A percentile compares a stretch with the other conserved stretches of the same genome.
phyloP scores from a whole-genome alignment of 306 rosid species.

The Malus domestica region DNA sequence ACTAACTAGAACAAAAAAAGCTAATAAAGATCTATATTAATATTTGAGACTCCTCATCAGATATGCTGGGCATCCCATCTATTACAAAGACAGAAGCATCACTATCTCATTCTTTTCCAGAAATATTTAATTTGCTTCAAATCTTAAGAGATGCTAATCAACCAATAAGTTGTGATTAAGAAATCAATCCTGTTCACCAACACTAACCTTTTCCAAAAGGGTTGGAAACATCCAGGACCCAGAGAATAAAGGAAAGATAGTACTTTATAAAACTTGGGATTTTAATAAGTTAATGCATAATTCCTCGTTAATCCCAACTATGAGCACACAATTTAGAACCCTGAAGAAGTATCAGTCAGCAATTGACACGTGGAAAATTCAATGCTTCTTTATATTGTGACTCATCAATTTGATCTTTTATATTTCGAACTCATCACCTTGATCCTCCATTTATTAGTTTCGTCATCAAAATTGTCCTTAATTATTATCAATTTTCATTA shows the following conservation, averaged over 20 bases:
- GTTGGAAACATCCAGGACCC: conserved; percentile 74
- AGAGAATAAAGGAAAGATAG: conserved; percentile 48
- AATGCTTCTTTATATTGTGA: too few species aligned
- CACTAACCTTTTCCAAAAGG: conserved; percentile 40
- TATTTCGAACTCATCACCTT: too few species aligned
- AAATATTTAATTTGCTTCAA: conserved; percentile 24
- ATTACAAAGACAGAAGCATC: conserved; percentile 5
- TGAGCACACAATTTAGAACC: conserved; percentile 6
- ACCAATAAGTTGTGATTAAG: conserved; percentile 18
- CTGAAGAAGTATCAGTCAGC: conserved; percentile 5
- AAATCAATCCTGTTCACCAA: conserved; percentile 23
- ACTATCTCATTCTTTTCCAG: conserved; percentile 10
- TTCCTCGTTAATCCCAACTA: conserved; percentile 23
- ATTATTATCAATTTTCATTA: too few species aligned
- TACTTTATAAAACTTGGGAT: conserved; percentile 19
- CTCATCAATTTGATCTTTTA: too few species aligned
- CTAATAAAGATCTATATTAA: background rate
- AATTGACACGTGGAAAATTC: conserved; percentile 21
- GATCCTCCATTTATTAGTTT: too few species aligned
- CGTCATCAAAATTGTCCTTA: too few species aligned
- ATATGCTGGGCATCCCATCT: background rate
- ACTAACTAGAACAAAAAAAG: background rate
- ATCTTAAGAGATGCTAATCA: conserved; percentile 26
- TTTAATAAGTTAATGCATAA: conserved; percentile 19
- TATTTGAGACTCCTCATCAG: background rate